A percentile compares a stretch with the other conserved stretches of the same genome.
Conservation (phyloP, 2,329 filamentous ascomycete species). For the Penicillium sp. region DNA sequence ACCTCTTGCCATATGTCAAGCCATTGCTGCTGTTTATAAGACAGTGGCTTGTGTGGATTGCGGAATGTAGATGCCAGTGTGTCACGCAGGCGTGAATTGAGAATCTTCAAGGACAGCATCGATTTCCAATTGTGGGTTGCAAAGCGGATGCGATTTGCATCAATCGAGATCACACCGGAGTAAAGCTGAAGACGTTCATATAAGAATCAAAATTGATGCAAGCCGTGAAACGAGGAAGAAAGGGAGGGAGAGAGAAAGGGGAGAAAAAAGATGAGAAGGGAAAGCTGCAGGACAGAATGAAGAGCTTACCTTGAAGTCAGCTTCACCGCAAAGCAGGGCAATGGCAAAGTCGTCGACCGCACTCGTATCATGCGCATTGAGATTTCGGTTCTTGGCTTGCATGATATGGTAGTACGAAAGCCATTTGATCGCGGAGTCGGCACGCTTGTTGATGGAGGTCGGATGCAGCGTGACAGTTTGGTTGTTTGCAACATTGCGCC, state of each 20-base stretch:
- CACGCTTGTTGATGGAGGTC: slow-evolving; percentile 76
- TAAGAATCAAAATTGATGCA: background rate
- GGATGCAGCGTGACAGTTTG: slow-evolving; percentile 83
- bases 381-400: slow-evolving; percentile 72
- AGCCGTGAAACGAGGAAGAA: background rate
- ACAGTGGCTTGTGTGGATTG: slow-evolving; percentile 35
- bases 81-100: slow-evolving; percentile 68
- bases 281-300: background rate
- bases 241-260: background rate
- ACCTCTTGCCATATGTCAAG: slow-evolving; percentile 67
- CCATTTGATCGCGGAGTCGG: slow-evolving; percentile 57
- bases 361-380: slow-evolving; percentile 86
- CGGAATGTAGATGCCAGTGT: slow-evolving; percentile 64
- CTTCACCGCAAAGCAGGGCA: slow-evolving; percentile 78
- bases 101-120: slow-evolving; percentile 78
- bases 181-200: slow-evolving; percentile 55
- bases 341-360: slow-evolving; percentile 76
- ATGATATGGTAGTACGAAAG: slow-evolving; percentile 96
- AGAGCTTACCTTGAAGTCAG: slow-evolving; percentile 67
- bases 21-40: slow-evolving; percentile 66
- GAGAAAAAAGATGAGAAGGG: background rate
- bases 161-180: slow-evolving; percentile 77
- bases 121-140: slow-evolving; percentile 82
- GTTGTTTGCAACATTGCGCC: slow-evolving; percentile 89
- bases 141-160: slow-evolving; percentile 81